Evolutionary conservation across 441 rosid genomes (phyloP), one percentile per base, ranked within the genome.

Genomic region (Sinapis alba): DNA sequence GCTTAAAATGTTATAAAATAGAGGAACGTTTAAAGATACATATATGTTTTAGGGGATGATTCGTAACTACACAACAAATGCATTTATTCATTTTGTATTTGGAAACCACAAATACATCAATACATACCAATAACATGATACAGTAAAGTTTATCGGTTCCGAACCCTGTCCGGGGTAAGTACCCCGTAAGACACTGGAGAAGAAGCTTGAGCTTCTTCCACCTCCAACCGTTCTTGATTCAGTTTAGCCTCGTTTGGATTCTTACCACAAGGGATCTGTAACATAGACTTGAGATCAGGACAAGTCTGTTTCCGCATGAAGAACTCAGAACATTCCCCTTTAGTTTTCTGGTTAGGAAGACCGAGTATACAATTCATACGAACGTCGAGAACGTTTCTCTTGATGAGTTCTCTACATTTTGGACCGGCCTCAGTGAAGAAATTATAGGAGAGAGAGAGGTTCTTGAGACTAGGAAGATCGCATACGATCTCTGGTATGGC

Each of bases 401-500:
- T 77, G 11, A 90, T 86, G 70, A 89, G 72, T 45, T 56, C 19
- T 74, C 90, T 71, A 73, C 98, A 94, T 51, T 58, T 32, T 3
- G 97, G 92, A 34, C 98, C 95, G 3, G 84, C 87, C 2, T 53
- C 28, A 0, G 78, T 87, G 62, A 94, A 87, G 78, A 88, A 94
- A 72, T 94, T 94, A 50, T 77, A 79, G 0, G 97, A 84, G 65
- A 91, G 50, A 1, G 95, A 84, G 2, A 90, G 41, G 74, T 92
- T 92, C 36, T 65, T 85, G 80, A 89, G 79, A 10, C 71, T 77
- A 11, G 38, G 63, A n/a, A 92, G 83, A 83, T 73, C 80, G 53
- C 98, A 94, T 7, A 81, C 72, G 65, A 76, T 72, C 83, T 91
- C 97, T 0, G 97, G 98, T 47, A 92, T 90, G 73, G 78, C 76